A percentile compares a stretch with the other conserved stretches of the same genome.
These are phyloP conservation scores for Anthracocystis walkeri DNA, from an alignment of 1,284 basidiomycete species.

Conservation along the genomic window DNA sequence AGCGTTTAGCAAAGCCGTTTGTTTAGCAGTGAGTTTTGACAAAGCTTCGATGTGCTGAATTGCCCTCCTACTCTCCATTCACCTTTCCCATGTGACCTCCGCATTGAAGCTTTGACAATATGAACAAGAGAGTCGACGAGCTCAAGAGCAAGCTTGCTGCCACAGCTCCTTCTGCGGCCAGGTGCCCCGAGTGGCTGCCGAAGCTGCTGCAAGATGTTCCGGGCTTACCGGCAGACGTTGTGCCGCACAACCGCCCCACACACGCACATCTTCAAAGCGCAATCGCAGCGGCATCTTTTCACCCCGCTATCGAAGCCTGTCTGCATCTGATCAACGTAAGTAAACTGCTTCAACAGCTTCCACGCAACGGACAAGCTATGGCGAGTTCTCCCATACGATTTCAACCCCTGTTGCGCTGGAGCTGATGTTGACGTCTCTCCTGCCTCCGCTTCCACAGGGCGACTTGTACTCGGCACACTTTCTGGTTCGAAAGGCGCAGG, in stretches of 20 bases:
- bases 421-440: no score
- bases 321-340: constrained; percentile 43
- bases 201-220: constrained; percentile 14
- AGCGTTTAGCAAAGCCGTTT: no score
- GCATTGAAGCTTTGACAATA: neutral
- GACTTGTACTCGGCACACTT: constrained; percentile 45
- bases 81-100: neutral
- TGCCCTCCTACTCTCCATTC: neutral
- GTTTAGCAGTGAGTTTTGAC: neutral
- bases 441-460: constrained; percentile 3
- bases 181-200: constrained; percentile 15
- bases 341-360: neutral
- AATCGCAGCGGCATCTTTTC: constrained; percentile 24
- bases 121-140: constrained; percentile 13
- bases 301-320: constrained; percentile 32
- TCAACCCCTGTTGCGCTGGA: neutral
- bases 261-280: constrained; percentile 22
- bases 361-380: neutral
- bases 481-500: constrained; percentile 40
- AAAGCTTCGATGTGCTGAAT: neutral
- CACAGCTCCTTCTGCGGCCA: no score
- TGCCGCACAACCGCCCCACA: constrained; percentile 22
- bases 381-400: no score
- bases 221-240: constrained; percentile 12
- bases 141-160: constrained; percentile 6